Evolutionary conservation across 805 yeast species (phyloP), one percentile per base, ranked within the genome.

Genomic region (Ascoidea asiatica): DNA sequence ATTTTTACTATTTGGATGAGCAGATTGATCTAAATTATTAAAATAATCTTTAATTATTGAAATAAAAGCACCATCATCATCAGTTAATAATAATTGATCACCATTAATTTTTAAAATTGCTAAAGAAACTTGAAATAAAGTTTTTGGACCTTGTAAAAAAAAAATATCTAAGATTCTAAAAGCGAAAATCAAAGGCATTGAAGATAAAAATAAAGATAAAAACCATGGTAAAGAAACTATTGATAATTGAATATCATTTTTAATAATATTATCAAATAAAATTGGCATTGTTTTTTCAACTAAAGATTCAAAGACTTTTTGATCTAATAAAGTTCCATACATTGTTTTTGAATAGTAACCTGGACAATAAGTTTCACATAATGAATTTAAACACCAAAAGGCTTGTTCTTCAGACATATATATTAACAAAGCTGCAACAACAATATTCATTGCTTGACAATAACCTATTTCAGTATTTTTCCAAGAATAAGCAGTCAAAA

Each of bases 401-500:
- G 96, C 97, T 61, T 92, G 97, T 52, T 90, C 98, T 60, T 92
- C 99, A 6, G 94, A 82, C 82, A 86, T 88, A 59, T 78, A 83
- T 37, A 82, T 82, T 48, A 84, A 63, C 44, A 84, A 60, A 0
- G 86, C 89, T 1, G 95, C 95, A 1, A 76, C 78, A 6, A 84
- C 88, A 43, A 92, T 92, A 58, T 92, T 92, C 98, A 94, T 92
- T 1, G 97, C 98, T 61, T 92, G 98, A 59, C 99, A 92, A 60
- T 92, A 92, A 0, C 99, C 99, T 21, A 92, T 86, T 38, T 90
- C 95, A 0, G 95, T 96, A 58, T 89, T 88, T 51, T 83, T 85
- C 97, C 97, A 92, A 0, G 96, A 85, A 56, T 89, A 92, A 0
- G 96, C 96, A 0, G 94, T 82, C 47, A 92, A 69, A 0, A 92